phyloP scores from a whole-genome alignment of 1,139 yeast species.

The Schwanniomyces etchellsii region DNA sequence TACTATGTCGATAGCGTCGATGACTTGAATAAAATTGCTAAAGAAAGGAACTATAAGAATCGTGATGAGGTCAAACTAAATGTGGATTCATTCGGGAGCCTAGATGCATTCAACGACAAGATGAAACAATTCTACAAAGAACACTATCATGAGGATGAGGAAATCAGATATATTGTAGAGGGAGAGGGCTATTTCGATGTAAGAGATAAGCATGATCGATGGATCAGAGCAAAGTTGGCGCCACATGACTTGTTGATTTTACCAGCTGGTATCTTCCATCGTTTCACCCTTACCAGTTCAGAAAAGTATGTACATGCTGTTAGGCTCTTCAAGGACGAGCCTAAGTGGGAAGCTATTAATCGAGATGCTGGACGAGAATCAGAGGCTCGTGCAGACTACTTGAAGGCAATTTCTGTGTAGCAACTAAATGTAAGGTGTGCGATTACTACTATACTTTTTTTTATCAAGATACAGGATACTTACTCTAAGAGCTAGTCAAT shows the following conservation, averaged over 20 bases:
- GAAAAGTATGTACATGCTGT: conserved; percentile 66
- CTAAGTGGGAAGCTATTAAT: conserved; percentile 90
- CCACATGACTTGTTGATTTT: conserved; percentile 66
- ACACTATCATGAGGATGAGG: conserved; percentile 96
- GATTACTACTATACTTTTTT: neutral
- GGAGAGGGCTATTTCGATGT: conserved; percentile 95
- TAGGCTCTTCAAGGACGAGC: conserved; percentile 88
- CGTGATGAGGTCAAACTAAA: conserved; percentile 67
- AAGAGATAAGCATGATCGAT: conserved; percentile 57
- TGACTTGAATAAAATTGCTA: conserved; percentile 63
- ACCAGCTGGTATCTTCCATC: conserved; percentile 91
- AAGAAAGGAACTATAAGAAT: conserved; percentile 68
- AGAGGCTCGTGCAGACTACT: conserved; percentile 28
- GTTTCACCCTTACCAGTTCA: conserved; percentile 68
- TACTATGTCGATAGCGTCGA: conserved; percentile 45
- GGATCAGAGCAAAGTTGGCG: conserved; percentile 71
- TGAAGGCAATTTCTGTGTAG: conserved; percentile 24
- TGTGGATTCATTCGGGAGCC: conserved; percentile 57
- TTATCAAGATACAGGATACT: no score
- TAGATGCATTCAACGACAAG: conserved; percentile 54
- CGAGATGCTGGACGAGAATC: conserved; percentile 35
- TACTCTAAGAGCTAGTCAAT: no score
- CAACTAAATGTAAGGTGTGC: conserved; percentile 6
- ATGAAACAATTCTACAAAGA: conserved; percentile 72
- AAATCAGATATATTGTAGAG: conserved; percentile 81